phyloP scores from a whole-genome alignment of 192 early-diverging fungal species.

The Mortierella hygrophila region DNA sequence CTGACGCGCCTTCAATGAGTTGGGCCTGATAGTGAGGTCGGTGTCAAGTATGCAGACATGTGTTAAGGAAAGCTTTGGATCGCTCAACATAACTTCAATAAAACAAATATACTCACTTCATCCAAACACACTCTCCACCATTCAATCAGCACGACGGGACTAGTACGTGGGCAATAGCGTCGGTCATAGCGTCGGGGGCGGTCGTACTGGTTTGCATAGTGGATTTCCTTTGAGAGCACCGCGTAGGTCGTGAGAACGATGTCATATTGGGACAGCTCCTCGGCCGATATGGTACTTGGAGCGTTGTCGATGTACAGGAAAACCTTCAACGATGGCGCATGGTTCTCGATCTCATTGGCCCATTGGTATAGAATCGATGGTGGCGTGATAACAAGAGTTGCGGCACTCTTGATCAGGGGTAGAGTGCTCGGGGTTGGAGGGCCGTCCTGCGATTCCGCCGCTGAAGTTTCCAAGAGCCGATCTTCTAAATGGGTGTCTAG shows the following conservation, averaged over 20 bases:
- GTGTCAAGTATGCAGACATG: background rate
- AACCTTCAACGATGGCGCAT: conserved; percentile 62
- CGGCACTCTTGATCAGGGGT: conserved; percentile 34
- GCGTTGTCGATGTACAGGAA: conserved; percentile 59
- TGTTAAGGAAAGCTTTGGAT: background rate
- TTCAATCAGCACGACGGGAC: conserved; percentile 59
- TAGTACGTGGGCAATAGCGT: conserved; percentile 53
- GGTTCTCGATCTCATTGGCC: conserved; percentile 65
- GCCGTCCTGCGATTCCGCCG: background rate
- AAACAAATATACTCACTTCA: conserved; percentile 52
- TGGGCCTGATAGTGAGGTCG: conserved; percentile 60
- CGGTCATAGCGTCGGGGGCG: conserved; percentile 56
- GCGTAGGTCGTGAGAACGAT: conserved; percentile 74
- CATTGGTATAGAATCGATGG: conserved; percentile 74
- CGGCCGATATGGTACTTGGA: conserved; percentile 22
- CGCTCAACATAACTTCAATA: background rate
- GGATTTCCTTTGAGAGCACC: conserved; percentile 65
- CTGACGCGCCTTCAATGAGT: conserved; percentile 65
- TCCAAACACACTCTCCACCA: conserved; percentile 77
- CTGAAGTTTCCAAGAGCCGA: too few species aligned
- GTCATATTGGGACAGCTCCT: conserved; percentile 58
- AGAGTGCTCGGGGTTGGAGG: too few species aligned
- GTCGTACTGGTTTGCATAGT: conserved; percentile 57
- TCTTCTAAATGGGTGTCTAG: too few species aligned
- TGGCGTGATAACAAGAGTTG: conserved; percentile 77